Base-by-base conservation (phyloP, 768 basidiomycete genomes). In the Lentinula aciculospora region DNA sequence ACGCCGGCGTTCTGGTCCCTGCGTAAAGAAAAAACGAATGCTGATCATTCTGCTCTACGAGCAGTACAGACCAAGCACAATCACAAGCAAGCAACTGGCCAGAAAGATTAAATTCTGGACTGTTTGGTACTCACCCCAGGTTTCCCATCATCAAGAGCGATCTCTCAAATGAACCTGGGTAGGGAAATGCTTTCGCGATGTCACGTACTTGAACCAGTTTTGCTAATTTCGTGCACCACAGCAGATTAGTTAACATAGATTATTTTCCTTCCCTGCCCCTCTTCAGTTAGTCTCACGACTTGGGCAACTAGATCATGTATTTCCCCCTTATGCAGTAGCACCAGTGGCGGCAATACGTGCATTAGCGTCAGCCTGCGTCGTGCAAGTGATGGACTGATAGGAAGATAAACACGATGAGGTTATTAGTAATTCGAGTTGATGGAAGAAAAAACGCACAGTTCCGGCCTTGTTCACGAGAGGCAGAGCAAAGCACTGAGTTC, bases 401-500 rank as follows among this genome's bases (percentile, higher is more conserved):
- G 31, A 44, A 9, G 28, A 19, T 27, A 32, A 1, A 13, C 13
- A 40, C 15, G 6, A 40, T 15, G 10, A 19, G 12, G 47, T 9
- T 13, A 40, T 31, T 34, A 58, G 47, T 39, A 19, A 42, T 17
- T 3, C 29, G 39, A 10, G 6, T 31, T 19, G 23, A 32, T 23
- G 46, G 39, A 17, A 27, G 8, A 7, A 19, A 49, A 25, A 37
- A 59, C 64, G 23, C 42, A 65, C 64, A 17, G 77, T 78, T 28
- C 78, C 78, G 0, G 72, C 49, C 17, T 60, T 65, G 62, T 76
- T 77, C 45, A 78, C 74, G 19, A 79, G 67, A 21, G 78, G 77
- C 36, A 78, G 68, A 12, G 74, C 74, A 28, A 68, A 67, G 57
- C 76, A 78, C 5, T 66, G 69, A 27, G 72, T 64, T 3, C 69